Base-by-base conservation (phyloP, 441 rosid genomes). In the Cnidoscolus chayamansa region DNA sequence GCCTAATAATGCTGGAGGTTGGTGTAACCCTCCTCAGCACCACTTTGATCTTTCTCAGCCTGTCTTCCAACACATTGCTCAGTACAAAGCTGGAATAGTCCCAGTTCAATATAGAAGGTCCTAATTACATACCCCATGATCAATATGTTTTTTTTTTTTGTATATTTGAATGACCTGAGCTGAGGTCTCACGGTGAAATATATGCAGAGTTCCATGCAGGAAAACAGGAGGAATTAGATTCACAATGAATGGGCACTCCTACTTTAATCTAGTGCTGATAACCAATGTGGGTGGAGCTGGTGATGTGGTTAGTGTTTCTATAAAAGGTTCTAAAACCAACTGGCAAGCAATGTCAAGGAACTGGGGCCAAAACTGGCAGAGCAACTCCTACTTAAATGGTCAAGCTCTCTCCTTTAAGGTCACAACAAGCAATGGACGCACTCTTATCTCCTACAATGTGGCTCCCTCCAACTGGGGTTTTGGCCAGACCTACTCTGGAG, bases 311-410 rank as follows among this genome's bases (percentile, higher is more conserved):
- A 55, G 80, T 13, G 80, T 69, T 12, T 72, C 78, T 15, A 20
- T 80, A 32, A 76, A 80, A 72, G 83, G 85, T 30, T 68, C 73
- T 47, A 72, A 59, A 6, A 69, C 77, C 12, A 71, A 70, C 2
- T 81, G 84, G 85, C 77, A 71, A 63, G 32, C 65, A 1, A 74
- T 81, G 85, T 79, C 82, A 0, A 73, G 80, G 55, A 81, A 81
- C 65, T 84, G 85, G 87, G 87, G 85, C 58, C 85, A 81, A 60
- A 80, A 84, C 69, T 84, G 85, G 87, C 87, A 84, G 70, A 77
- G 78, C 76, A 81, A 76, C 65, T 10, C 77, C 20, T 59, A 77
- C 56, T 80, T 84, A 12, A 69, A 79, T 59, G 83, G 79, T 31
- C 85, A 84, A 80, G 56, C 81, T 40, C 80, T 84, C 72, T 84